These are phyloP conservation scores for Ceratocystis cubensis DNA, from an alignment of 2,329 filamentous ascomycete genomes.

Conservation along the genomic window DNA sequence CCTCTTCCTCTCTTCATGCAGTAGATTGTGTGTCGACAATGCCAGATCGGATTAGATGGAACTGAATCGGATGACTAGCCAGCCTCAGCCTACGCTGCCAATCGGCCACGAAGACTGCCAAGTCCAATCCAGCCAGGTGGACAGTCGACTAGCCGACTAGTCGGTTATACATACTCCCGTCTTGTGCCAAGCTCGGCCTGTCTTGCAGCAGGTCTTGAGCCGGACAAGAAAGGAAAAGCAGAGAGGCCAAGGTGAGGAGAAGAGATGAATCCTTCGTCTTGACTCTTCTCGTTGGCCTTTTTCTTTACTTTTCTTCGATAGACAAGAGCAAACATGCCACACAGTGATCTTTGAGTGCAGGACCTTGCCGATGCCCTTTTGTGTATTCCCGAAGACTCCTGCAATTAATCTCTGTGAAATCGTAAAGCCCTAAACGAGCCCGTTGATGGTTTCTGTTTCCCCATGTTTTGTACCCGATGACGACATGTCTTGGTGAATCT, in stretches of 20 bases:
- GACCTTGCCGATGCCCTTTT: conserved; percentile 16
- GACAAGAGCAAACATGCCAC: conserved; percentile 18
- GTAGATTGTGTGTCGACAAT: too few species aligned
- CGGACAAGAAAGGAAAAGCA: conserved; percentile 9
- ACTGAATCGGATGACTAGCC: too few species aligned
- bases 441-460: too few species aligned
- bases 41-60: too few species aligned
- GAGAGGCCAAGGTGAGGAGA: neutral
- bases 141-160: too few species aligned
- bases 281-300: neutral
- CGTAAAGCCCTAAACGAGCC: neutral
- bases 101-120: too few species aligned
- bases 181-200: conserved; percentile 21
- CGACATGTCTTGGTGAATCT: neutral
- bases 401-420: conserved; percentile 22
- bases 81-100: too few species aligned
- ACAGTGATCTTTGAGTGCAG: conserved; percentile 22
- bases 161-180: neutral
- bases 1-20: too few species aligned
- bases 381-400: conserved; percentile 16
- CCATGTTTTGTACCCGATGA: too few species aligned
- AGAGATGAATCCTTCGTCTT: neutral
- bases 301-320: conserved; percentile 4
- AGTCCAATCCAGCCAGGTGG: too few species aligned
- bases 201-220: conserved; percentile 17